Conservation (phyloP, 306 rosid genomes). For the Medicago lupulina region DNA sequence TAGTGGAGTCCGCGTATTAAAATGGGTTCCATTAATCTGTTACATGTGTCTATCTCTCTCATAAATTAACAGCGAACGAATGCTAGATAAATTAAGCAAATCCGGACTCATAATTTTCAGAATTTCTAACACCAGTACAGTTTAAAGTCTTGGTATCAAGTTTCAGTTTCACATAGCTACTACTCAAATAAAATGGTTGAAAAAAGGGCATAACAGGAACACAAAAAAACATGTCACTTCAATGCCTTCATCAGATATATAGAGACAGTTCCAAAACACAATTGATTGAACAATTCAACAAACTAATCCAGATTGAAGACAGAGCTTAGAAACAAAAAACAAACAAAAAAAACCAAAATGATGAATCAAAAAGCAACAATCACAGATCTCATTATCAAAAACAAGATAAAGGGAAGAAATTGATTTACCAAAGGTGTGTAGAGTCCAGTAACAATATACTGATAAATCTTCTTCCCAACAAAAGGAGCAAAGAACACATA, state of each 20-base stretch:
- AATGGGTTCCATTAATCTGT: too few relatives aligned
- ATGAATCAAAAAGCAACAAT: slow-evolving; percentile 49
- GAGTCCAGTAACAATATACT: slow-evolving; percentile 80
- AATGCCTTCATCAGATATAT: slow-evolving; percentile 5
- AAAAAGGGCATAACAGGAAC: not conserved
- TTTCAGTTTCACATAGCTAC: slow-evolving; percentile 10
- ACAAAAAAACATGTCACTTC: slow-evolving; percentile 23
- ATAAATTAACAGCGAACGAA: too few relatives aligned
- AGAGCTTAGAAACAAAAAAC: slow-evolving; percentile 21
- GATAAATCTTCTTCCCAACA: slow-evolving; percentile 81
- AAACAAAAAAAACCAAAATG: slow-evolving; percentile 11
- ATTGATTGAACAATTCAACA: slow-evolving; percentile 25
- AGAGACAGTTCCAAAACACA: slow-evolving; percentile 8
- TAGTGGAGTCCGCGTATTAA: too few relatives aligned
- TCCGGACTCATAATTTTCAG: not conserved
- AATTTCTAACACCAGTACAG: not conserved
- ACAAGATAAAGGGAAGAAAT: slow-evolving; percentile 33
- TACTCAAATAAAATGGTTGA: slow-evolving; percentile 17
- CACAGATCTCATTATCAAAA: slow-evolving; percentile 68
- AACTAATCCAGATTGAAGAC: slow-evolving; percentile 30
- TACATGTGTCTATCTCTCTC: too few relatives aligned
- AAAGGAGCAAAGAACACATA: slow-evolving; percentile 97
- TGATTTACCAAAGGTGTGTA: slow-evolving; percentile 89
- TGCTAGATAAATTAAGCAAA: too few relatives aligned
- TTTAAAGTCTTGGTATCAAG: not conserved